These are phyloP conservation scores for Glutinoglossum americanum DNA, from an alignment of 495 filamentous ascomycete genomes.

Conservation along the genomic window DNA sequence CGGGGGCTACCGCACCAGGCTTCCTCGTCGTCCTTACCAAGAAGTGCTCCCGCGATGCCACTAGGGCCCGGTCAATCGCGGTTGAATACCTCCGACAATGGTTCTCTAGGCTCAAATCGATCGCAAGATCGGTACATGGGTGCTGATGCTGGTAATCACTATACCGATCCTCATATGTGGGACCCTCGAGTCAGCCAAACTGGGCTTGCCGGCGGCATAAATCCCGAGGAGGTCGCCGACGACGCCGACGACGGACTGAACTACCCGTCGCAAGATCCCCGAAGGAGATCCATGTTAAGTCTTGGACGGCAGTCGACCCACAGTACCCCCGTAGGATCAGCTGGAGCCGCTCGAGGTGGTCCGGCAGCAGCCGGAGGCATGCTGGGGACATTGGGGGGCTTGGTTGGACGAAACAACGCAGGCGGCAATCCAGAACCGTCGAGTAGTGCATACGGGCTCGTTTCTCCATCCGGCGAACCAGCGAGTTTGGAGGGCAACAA, in stretches of 20 bases:
- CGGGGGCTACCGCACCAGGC: background rate
- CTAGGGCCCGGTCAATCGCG: background rate
- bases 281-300: slow-evolving; percentile 29
- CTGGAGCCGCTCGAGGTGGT: slow-evolving; percentile 30
- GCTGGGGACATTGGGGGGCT: slow-evolving; percentile 18
- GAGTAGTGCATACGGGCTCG: slow-evolving; percentile 29
- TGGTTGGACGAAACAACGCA: slow-evolving; percentile 17
- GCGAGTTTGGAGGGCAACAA: background rate
- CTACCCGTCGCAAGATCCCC: slow-evolving; percentile 17
- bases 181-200: slow-evolving; percentile 25
- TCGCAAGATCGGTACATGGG: background rate
- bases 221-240: slow-evolving; percentile 63
- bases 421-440: slow-evolving; percentile 3
- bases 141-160: background rate
- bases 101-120: background rate
- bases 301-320: slow-evolving; percentile 17
- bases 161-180: slow-evolving; percentile 31
- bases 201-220: slow-evolving; percentile 26
- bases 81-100: background rate
- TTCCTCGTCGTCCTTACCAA: background rate
- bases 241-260: slow-evolving; percentile 64
- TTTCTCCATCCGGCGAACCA: slow-evolving; percentile 18
- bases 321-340: slow-evolving; percentile 10
- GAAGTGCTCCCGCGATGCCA: background rate
- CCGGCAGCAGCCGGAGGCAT: slow-evolving; percentile 27